Base-by-base conservation (phyloP, 2,329 filamentous ascomycete genomes). In the Penicillium italicum region DNA sequence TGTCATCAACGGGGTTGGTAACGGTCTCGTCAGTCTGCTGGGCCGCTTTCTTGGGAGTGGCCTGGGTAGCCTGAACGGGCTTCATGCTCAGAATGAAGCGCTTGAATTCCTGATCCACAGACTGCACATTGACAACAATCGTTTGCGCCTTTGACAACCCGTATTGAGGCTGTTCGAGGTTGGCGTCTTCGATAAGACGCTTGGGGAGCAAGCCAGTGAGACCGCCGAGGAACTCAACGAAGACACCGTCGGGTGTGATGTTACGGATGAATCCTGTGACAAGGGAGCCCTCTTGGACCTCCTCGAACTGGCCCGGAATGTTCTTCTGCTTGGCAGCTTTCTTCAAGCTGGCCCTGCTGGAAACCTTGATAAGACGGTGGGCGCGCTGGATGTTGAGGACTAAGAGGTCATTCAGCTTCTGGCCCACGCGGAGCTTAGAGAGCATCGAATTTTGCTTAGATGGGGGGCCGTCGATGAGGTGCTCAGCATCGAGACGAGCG, bases 361-460 rank as follows among this genome's bases (percentile, higher is more conserved):
- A 89, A 4, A 99, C 77, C 11, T 85, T 82, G 53, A 97, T 84
- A 38, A 88, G 83, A 46, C 87, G 85, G 53, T 89, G 89, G 57
- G 86, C 83, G 60, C 91, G 85, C 58, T 91, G 83, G 73, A 96
- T 96, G 65, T 91, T 86, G n/a, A 99, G 76, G 14, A 97, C 85
- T 36, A 95, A 79, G n/a, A 99, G 78, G 50, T 94, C 87, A 18
- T 85, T 83, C 43, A 99, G 76, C 26, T 84, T 89, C 74, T 96
- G 91, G 2, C 92, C 93, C 46, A 95, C 88, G 50, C 88, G 82
- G 50, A 97, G 87, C 62, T 89, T 90, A 72, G 91, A 91, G 67
- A 94, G 77, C 1, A 88, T 84, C 20, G 88, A 87, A 58, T 84
- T 80, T 61, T 87, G 89, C 76, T 95, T 96, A 62, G 88, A 86